These are phyloP conservation scores for Globisporangium cystogenes DNA, from an alignment of 352 stramenopile genomes.

Conservation along the genomic window DNA sequence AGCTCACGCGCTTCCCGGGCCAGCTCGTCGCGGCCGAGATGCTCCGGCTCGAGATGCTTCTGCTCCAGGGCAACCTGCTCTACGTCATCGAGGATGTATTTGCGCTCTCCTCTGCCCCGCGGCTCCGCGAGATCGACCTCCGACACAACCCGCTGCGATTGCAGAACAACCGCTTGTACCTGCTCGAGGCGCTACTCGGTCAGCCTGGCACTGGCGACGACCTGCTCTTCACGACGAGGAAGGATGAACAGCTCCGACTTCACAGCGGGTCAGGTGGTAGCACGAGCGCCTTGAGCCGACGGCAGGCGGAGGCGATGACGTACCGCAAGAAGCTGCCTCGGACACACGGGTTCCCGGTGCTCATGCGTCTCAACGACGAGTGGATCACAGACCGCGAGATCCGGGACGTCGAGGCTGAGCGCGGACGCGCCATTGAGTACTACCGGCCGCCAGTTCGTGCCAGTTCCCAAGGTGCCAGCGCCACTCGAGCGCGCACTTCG, in stretches of 20 bases:
- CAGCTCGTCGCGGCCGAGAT: conserved; percentile 31
- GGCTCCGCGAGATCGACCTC: conserved; percentile 56
- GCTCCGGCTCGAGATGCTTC: conserved; percentile 40
- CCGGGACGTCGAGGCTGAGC: conserved; percentile 41
- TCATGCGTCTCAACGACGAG: conserved; percentile 48
- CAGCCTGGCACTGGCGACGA: conserved; percentile 23
- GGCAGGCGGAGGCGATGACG: conserved; percentile 8
- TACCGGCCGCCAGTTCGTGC: conserved; percentile 10
- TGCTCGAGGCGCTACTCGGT: conserved; percentile 52
- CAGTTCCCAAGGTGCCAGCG: neutral
- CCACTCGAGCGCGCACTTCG: neutral
- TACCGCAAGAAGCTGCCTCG: conserved; percentile 46
- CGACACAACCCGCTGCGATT: conserved; percentile 53
- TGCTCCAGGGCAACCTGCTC: conserved; percentile 48
- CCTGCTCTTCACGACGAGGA: conserved; percentile 30
- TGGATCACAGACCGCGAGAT: conserved; percentile 60
- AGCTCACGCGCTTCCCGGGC: conserved; percentile 54
- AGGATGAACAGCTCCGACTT: conserved; percentile 29
- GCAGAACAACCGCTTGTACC: conserved; percentile 59
- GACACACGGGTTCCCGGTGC: conserved; percentile 50
- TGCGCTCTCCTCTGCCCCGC: conserved; percentile 28
- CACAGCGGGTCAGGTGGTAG: neutral
- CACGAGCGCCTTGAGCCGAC: neutral
- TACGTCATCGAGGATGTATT: conserved; percentile 63
- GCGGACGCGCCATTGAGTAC: conserved; percentile 40